Evolutionary conservation across 352 stramenopile species (phyloP).

Genomic region (Saprolegnia parasitica): DNA sequence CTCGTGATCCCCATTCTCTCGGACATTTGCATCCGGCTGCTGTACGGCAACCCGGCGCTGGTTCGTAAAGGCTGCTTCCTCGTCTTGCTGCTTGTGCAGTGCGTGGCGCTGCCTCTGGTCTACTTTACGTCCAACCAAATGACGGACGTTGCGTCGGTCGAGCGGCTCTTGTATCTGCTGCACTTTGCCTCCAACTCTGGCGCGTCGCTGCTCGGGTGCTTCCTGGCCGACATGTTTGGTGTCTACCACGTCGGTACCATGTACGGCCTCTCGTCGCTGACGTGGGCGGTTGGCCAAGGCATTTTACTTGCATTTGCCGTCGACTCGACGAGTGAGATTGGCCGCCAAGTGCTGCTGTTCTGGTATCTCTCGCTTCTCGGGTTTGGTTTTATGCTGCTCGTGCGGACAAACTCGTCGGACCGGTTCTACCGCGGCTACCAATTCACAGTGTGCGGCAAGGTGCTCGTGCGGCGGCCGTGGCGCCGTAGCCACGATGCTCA

Average conservation of each 20-base stretch:
- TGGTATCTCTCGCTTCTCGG: background rate
- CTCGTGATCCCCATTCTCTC: conserved; percentile 23
- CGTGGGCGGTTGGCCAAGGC: conserved; percentile 20
- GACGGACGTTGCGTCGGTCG: background rate
- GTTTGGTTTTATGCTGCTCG: conserved; percentile 1
- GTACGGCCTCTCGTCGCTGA: conserved; percentile 27
- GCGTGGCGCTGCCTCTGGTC: background rate
- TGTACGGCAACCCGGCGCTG: conserved; percentile 25
- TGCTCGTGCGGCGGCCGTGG: conserved; percentile 5
- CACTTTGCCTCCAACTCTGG: conserved; percentile 26
- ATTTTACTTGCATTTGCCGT: conserved; percentile 16
- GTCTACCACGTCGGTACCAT: conserved; percentile 31
- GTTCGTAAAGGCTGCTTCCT: conserved; percentile 15
- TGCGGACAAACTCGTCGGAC: conserved; percentile 27
- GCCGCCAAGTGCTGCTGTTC: background rate
- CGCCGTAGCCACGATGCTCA: background rate
- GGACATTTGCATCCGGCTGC: conserved; percentile 23
- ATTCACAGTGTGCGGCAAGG: conserved; percentile 20
- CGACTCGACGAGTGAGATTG: background rate
- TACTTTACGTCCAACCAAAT: background rate
- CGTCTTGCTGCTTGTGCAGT: conserved; percentile 15
- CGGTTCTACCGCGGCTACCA: conserved; percentile 28
- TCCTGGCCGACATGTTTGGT: conserved; percentile 33
- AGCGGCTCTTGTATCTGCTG: conserved; percentile 16
- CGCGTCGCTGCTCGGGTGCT: conserved; percentile 24